These are phyloP conservation scores for Corymbia calophylla DNA, from an alignment of 441 rosid genomes.

Conservation along the genomic window DNA sequence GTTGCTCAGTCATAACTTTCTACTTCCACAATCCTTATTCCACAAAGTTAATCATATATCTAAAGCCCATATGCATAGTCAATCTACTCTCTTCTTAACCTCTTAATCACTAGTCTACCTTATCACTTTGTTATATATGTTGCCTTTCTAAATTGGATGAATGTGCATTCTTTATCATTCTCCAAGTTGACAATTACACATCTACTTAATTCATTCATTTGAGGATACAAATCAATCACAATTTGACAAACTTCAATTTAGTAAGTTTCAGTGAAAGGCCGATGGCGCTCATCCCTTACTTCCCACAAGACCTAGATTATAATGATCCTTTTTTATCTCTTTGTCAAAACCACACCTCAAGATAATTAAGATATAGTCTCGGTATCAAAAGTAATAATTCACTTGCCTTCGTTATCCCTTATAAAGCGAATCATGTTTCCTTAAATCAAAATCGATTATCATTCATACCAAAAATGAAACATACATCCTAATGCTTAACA, in stretches of 20 bases:
- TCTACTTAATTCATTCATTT: background rate
- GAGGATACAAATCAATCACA: background rate
- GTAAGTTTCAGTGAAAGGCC: background rate
- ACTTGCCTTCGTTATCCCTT: background rate
- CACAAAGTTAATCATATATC: background rate
- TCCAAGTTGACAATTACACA: background rate
- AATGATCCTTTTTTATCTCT: background rate
- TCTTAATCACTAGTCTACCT: background rate
- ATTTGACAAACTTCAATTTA: background rate
- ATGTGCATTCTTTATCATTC: background rate
- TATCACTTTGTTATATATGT: background rate
- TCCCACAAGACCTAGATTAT: background rate
- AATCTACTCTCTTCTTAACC: background rate
- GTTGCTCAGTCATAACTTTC: background rate
- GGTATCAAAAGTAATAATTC: background rate
- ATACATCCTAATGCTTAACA: background rate
- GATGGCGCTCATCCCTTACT: background rate
- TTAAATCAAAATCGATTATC: background rate
- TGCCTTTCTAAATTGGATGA: background rate
- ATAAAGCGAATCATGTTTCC: background rate
- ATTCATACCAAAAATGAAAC: background rate
- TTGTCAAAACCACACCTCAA: background rate
- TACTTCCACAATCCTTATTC: background rate
- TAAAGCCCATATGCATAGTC: background rate
- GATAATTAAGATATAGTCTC: background rate